phyloP scores from a whole-genome alignment of 2,329 filamentous ascomycete species.

The Hypoxylon sp. region DNA sequence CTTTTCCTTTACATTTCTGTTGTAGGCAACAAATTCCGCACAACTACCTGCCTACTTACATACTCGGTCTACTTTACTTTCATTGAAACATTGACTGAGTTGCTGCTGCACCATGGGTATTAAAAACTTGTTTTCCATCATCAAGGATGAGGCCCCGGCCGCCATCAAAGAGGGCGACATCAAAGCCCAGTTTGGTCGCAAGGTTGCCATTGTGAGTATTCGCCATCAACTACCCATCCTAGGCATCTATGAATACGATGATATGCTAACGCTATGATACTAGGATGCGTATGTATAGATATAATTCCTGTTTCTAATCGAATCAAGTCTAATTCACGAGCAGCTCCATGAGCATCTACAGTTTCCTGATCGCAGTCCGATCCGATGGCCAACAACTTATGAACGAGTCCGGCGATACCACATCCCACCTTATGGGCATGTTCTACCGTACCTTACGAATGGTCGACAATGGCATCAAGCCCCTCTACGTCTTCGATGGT shows the following conservation, averaged over 20 bases:
- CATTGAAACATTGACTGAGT: not conserved
- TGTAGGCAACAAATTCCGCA: not conserved
- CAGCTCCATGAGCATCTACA: constrained; percentile 98
- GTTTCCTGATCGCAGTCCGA: constrained; percentile 95
- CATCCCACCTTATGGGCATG: constrained; percentile 98
- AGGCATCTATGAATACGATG: too few relatives aligned
- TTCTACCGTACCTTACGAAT: constrained; percentile 99
- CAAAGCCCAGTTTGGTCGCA: constrained; percentile 98
- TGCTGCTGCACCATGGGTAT: constrained; percentile 62
- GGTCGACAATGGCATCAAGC: constrained; percentile 98
- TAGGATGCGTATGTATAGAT: constrained; percentile 64
- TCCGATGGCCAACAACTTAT: constrained; percentile 96
- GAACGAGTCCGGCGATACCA: constrained; percentile 94
- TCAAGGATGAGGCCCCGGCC: constrained; percentile 93
- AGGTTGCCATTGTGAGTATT: constrained; percentile 88
- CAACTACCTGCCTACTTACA: not conserved
- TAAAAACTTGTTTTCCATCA: constrained; percentile 80
- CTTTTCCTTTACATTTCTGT: constrained; percentile 2
- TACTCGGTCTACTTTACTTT: not conserved
- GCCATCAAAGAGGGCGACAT: constrained; percentile 97
- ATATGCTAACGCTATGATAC: constrained; percentile 35
- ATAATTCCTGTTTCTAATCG: constrained; percentile 10
- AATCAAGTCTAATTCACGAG: constrained; percentile 9
- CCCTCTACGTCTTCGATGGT: constrained; percentile 96
- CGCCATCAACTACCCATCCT: not conserved